These are phyloP conservation scores for Lithocarpus polystachyus DNA, from an alignment of 306 rosid genomes.

Conservation along the genomic window DNA sequence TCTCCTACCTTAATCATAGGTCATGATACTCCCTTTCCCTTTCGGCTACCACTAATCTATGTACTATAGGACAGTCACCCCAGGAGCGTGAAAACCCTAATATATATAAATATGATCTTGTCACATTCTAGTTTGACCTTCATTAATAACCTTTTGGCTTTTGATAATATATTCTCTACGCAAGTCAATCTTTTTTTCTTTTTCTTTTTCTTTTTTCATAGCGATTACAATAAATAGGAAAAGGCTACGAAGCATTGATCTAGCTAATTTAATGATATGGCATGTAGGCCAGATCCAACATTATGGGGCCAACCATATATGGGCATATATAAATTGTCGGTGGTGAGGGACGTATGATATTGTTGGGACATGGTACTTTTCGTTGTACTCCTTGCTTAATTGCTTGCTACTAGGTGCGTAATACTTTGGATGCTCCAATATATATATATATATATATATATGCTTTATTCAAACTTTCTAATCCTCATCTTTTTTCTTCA, in stretches of 20 bases:
- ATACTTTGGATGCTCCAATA: constrained; percentile 12
- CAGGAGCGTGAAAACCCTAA: constrained; percentile 3
- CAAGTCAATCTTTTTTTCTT: constrained; percentile 17
- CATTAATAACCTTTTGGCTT: constrained; percentile 1
- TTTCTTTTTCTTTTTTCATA: background rate
- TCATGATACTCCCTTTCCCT: constrained; percentile 27
- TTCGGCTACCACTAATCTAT: constrained; percentile 51
- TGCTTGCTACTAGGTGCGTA: constrained; percentile 12
- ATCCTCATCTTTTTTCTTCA: constrained; percentile 17
- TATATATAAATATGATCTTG: background rate
- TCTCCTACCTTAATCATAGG: constrained; percentile 39
- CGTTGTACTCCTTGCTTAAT: background rate
- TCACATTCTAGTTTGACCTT: constrained; percentile 19
- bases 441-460: background rate
- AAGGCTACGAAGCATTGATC: background rate
- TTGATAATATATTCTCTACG: background rate
- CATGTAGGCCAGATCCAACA: background rate
- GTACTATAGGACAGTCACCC: constrained; percentile 6
- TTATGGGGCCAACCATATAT: constrained; percentile 1
- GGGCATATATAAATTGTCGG: constrained; percentile 18
- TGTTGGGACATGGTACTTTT: constrained; percentile 11
- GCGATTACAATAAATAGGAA: constrained; percentile 17
- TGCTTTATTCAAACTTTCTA: constrained; percentile 13
- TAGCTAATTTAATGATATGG: background rate
- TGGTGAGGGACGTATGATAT: constrained; percentile 2